These are phyloP conservation scores for Fusarium multiceps DNA, from an alignment of 2,329 filamentous ascomycete genomes.

Conservation along the genomic window DNA sequence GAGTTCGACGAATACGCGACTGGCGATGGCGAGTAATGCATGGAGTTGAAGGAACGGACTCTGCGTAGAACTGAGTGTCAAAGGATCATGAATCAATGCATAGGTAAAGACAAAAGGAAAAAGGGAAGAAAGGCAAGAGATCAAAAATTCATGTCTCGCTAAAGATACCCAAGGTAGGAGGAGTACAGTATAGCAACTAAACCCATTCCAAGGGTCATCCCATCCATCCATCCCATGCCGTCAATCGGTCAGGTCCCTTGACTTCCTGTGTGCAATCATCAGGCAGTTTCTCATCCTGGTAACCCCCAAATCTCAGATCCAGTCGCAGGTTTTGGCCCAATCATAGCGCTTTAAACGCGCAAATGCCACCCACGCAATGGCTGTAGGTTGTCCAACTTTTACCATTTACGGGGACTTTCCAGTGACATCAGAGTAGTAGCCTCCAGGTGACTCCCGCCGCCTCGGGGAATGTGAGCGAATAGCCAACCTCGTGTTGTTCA, in stretches of 20 bases:
- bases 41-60: constrained; percentile 10
- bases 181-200: constrained; percentile 14
- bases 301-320: constrained; percentile 33
- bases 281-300: constrained; percentile 30
- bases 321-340: constrained; percentile 18
- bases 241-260: constrained; percentile 30
- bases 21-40: constrained; percentile 25
- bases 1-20: constrained; percentile 23
- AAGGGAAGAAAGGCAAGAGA: constrained; percentile 3
- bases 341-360: not conserved
- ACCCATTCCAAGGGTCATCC: constrained; percentile 29
- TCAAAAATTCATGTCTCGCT: constrained; percentile 22
- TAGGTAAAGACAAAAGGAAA: not conserved
- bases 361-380: constrained; percentile 21
- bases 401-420: constrained; percentile 9
- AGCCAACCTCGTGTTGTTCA: constrained; percentile 35
- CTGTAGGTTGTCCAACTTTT: constrained; percentile 2
- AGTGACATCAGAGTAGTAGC: constrained; percentile 36
- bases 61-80: not conserved
- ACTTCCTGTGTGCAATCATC: constrained; percentile 33
- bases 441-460: constrained; percentile 25
- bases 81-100: not conserved
- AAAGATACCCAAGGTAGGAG: constrained; percentile 18
- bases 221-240: not conserved
- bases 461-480: constrained; percentile 35